Conservation (phyloP, 1,284 basidiomycete genomes). For the Malassezia sp. region DNA sequence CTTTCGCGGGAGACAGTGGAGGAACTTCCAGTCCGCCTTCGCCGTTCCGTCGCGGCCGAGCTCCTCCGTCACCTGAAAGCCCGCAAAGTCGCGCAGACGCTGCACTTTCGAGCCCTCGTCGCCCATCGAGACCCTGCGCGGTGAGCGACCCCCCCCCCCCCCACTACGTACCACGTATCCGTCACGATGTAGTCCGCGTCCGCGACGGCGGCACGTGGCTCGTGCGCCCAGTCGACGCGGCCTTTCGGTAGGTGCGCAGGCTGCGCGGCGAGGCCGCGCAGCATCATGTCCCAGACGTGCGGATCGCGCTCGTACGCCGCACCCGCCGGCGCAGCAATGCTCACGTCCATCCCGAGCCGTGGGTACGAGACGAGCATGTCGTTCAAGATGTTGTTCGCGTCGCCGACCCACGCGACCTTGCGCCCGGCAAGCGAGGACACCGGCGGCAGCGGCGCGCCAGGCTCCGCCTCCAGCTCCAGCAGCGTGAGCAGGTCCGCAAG, state of each 20-base stretch:
- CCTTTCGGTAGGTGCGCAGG: constrained; percentile 46
- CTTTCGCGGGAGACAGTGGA: constrained; percentile 92
- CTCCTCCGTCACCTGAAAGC: constrained; percentile 83
- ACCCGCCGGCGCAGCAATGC: constrained; percentile 68
- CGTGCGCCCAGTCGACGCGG: constrained; percentile 60
- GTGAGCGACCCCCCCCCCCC: no score
- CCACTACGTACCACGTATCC: constrained; percentile 31
- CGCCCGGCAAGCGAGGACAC: constrained; percentile 42
- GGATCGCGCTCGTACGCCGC: constrained; percentile 61
- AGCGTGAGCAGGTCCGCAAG: constrained; percentile 86
- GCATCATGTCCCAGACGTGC: constrained; percentile 55
- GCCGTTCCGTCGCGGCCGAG: constrained; percentile 58
- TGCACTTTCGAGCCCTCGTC: constrained; percentile 89
- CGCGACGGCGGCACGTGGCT: constrained; percentile 73
- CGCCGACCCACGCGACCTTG: constrained; percentile 70
- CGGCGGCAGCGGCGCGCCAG: constrained; percentile 38
- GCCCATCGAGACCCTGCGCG: constrained; percentile 80
- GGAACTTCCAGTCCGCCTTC: constrained; percentile 79
- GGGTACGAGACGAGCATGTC: constrained; percentile 94
- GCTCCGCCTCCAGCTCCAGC: constrained; percentile 54
- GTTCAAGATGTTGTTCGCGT: constrained; percentile 89
- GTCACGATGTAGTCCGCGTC: constrained; percentile 88
- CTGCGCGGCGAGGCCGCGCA: constrained; percentile 38
- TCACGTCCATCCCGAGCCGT: constrained; percentile 73
- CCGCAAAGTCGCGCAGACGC: constrained; percentile 72